Conservation (phyloP, 192 early-diverging fungal species). For the Coemansia sp. region DNA sequence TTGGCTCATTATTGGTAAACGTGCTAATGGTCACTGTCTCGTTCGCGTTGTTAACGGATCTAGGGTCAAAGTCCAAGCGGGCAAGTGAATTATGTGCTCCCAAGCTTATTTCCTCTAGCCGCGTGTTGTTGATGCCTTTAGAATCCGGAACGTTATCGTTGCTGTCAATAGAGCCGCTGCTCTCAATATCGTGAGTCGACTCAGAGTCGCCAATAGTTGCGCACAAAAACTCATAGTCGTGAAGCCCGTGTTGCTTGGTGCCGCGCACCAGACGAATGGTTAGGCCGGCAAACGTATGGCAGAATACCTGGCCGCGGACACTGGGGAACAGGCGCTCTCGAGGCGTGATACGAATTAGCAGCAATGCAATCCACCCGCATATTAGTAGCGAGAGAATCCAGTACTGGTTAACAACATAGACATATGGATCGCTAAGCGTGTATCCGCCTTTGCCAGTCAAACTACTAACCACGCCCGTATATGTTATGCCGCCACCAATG, state of each 20-base stretch:
- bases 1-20: constrained; percentile 11
- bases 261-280: constrained; percentile 55
- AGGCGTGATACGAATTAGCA: constrained; percentile 63
- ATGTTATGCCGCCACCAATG: constrained; percentile 71
- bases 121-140: background rate
- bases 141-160: background rate
- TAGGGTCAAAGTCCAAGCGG: background rate
- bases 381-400: constrained; percentile 67
- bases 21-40: constrained; percentile 14
- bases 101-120: constrained; percentile 7
- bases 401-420: constrained; percentile 64
- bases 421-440: constrained; percentile 55
- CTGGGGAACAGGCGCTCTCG: constrained; percentile 68
- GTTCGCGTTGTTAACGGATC: background rate
- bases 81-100: background rate
- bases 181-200: constrained; percentile 6
- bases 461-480: constrained; percentile 62
- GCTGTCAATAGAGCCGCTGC: constrained; percentile 5
- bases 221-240: constrained; percentile 44
- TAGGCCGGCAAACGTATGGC: constrained; percentile 57
- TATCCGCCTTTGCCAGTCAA: constrained; percentile 39
- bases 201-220: background rate
- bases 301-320: constrained; percentile 61
- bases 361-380: constrained; percentile 58
- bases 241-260: constrained; percentile 39